A percentile compares a stretch with the other conserved stretches of the same genome.
Conservation (phyloP, 768 basidiomycete species). For the Lepiota venenata region DNA sequence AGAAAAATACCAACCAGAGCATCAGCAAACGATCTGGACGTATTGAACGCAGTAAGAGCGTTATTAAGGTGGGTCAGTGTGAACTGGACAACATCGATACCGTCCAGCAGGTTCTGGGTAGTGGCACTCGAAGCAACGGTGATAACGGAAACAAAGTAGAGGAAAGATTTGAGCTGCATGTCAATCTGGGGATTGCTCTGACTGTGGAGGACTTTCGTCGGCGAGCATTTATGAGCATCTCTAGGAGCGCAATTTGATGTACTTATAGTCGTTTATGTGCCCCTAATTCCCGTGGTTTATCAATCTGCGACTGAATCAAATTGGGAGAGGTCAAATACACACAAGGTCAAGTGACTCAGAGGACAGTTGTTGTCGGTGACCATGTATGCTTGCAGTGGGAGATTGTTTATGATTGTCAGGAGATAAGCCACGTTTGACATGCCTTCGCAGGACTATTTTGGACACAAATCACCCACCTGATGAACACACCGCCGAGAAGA, state of each 20-base stretch:
- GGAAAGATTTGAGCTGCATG: conserved; percentile 26
- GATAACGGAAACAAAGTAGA: conserved; percentile 23
- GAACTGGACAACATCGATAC: conserved; percentile 24
- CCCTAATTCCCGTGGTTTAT: background rate
- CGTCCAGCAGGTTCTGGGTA: conserved; percentile 24
- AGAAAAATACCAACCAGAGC: conserved; percentile 22
- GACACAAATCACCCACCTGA: background rate
- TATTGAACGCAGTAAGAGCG: conserved; percentile 25
- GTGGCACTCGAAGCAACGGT: conserved; percentile 20
- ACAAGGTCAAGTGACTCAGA: background rate
- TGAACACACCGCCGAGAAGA: background rate
- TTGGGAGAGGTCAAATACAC: background rate
- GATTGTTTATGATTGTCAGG: too few species aligned
- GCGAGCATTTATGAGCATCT: too few species aligned
- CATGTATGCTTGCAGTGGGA: background rate
- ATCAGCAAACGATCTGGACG: conserved; percentile 17
- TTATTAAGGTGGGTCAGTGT: conserved; percentile 25
- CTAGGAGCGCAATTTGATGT: too few species aligned
- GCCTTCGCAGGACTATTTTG: too few species aligned
- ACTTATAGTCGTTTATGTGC: too few species aligned
- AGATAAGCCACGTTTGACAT: background rate
- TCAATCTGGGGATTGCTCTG: background rate
- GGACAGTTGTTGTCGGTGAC: background rate
- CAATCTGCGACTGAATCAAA: background rate
- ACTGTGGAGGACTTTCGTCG: too few species aligned